phyloP scores from a whole-genome alignment of 805 yeast genomes.

The Wickerhamiella kurtzmanii region DNA sequence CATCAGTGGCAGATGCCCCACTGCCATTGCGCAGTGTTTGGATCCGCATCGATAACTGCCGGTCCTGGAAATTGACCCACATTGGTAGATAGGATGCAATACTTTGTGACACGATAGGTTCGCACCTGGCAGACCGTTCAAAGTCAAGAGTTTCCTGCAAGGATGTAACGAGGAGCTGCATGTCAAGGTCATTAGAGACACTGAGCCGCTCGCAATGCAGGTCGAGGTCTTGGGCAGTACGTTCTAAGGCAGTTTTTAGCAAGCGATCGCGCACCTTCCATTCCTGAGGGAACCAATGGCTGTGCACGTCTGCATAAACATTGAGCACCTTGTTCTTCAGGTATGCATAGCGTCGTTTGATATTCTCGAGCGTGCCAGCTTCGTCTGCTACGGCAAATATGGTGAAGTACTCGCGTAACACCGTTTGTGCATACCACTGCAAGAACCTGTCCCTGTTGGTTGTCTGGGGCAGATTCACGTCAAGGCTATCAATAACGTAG shows the following conservation, averaged over 20 bases:
- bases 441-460: slow-evolving; percentile 46
- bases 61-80: slow-evolving; percentile 82
- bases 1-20: slow-evolving; percentile 28
- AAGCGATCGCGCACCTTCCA: slow-evolving; percentile 63
- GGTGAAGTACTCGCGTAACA: slow-evolving; percentile 57
- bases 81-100: slow-evolving; percentile 76
- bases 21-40: slow-evolving; percentile 37
- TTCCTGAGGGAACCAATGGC: slow-evolving; percentile 44
- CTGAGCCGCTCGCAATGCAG: slow-evolving; percentile 33
- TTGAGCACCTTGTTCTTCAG: slow-evolving; percentile 53
- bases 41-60: slow-evolving; percentile 36
- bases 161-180: slow-evolving; percentile 53
- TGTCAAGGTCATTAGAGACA: slow-evolving; percentile 28
- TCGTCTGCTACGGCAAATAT: slow-evolving; percentile 76
- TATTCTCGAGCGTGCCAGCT: slow-evolving; percentile 86
- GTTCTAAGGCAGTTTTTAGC: slow-evolving; percentile 47
- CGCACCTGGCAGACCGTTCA: slow-evolving; percentile 43
- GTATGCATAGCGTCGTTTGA: slow-evolving; percentile 67
- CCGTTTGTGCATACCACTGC: slow-evolving; percentile 58
- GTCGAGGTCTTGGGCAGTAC: slow-evolving; percentile 55
- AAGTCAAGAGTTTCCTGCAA: slow-evolving; percentile 71
- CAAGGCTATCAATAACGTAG: slow-evolving; percentile 47
- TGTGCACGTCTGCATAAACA: slow-evolving; percentile 35
- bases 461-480: slow-evolving; percentile 26
- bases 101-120: slow-evolving; percentile 40